Conservation (phyloP, 1,284 basidiomycete genomes). For the Tausonia pullulans region DNA sequence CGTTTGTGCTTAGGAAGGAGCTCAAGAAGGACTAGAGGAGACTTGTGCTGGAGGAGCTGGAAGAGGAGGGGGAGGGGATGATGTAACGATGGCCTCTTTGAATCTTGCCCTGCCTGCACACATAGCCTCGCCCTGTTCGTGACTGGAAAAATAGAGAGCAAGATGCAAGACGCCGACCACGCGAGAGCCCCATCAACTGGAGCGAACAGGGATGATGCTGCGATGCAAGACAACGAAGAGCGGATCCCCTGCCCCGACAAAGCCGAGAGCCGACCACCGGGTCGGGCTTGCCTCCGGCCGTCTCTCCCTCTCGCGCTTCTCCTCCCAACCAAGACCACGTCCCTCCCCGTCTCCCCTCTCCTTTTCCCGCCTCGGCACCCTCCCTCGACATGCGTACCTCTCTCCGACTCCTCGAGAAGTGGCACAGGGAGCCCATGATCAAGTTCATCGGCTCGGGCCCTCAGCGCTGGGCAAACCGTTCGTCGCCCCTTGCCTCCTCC, state of each 20-base stretch:
- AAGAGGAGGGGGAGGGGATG: no score
- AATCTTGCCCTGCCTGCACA: no score
- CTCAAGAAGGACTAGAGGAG: slow-evolving; percentile 16
- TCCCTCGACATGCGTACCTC: background rate
- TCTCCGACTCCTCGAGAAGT: background rate
- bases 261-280: no score
- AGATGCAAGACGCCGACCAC: no score
- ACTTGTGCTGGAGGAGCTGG: background rate
- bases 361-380: background rate
- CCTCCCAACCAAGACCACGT: background rate
- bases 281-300: background rate
- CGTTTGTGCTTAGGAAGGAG: slow-evolving; percentile 10
- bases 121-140: no score
- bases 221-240: no score
- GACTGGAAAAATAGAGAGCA: no score
- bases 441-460: slow-evolving; percentile 2
- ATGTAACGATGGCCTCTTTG: no score
- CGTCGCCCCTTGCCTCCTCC: background rate
- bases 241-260: no score
- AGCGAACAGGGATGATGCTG: no score
- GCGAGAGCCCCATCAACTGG: no score
- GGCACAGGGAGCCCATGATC: slow-evolving; percentile 6
- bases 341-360: background rate
- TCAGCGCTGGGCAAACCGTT: background rate
- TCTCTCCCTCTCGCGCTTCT: background rate